A percentile compares a stretch with the other conserved stretches of the same genome.
Evolutionary conservation across 2,329 filamentous ascomycete genomes (phyloP).

Genomic region (Aspergillus sp.): DNA sequence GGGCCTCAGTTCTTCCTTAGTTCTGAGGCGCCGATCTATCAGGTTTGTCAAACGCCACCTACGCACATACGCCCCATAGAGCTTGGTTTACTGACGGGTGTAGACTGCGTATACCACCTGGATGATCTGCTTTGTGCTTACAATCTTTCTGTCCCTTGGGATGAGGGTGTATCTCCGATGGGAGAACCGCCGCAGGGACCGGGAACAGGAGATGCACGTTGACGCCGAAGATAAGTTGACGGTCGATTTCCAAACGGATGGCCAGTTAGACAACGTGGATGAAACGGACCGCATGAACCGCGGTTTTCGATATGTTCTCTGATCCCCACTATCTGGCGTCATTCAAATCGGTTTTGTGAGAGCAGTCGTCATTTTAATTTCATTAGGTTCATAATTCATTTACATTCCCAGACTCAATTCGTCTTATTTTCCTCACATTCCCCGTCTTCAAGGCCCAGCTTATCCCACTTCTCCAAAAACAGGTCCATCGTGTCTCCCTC

Average conservation of each 20-base stretch:
- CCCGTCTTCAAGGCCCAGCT: constrained; percentile 10
- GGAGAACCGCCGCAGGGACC: constrained; percentile 11
- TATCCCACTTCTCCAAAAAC: constrained; percentile 30
- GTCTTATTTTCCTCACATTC: not conserved
- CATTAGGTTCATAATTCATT: too few relatives aligned
- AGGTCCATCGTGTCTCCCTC: constrained; percentile 18
- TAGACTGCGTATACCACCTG: constrained; percentile 22
- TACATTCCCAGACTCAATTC: too few relatives aligned
- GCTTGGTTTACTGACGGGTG: not conserved
- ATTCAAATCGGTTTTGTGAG: too few relatives aligned
- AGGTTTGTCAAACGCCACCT: not conserved
- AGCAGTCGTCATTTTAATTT: too few relatives aligned
- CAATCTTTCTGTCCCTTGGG: constrained; percentile 11
- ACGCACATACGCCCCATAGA: not conserved
- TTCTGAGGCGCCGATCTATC: constrained; percentile 13
- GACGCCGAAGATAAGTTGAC: constrained; percentile 11
- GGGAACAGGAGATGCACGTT: constrained; percentile 10
- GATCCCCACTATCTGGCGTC: not conserved
- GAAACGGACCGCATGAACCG: constrained; percentile 19
- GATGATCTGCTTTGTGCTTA: constrained; percentile 16
- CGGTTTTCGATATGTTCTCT: constrained; percentile 19
- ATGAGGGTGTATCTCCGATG: constrained; percentile 13
- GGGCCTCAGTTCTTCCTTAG: constrained; percentile 16
- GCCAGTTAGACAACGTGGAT: constrained; percentile 14
- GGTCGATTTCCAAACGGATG: constrained; percentile 11